These are phyloP conservation scores for Inga leiocalycina DNA, from an alignment of 306 rosid species.

Conservation along the genomic window DNA sequence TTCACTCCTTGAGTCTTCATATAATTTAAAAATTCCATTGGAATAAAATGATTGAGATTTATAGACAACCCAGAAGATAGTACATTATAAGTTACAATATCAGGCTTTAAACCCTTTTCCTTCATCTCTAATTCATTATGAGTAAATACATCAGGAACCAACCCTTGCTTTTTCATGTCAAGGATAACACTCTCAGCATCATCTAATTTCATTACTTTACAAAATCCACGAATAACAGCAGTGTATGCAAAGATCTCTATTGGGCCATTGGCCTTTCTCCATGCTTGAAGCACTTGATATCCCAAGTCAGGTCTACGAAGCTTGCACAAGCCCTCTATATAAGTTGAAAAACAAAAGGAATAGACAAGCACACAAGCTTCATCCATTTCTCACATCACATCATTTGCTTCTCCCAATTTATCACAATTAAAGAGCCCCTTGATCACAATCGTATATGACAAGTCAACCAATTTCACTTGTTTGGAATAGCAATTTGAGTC, in stretches of 20 bases:
- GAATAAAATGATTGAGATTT: too few species aligned
- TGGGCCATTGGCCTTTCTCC: neutral
- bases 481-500: too few species aligned
- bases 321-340: constrained; percentile 71
- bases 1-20: too few species aligned
- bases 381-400: constrained; percentile 69
- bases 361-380: constrained; percentile 48
- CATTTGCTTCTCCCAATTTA: constrained; percentile 46
- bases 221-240: constrained; percentile 69
- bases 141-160: constrained; percentile 50
- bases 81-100: too few species aligned
- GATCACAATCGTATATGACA: constrained; percentile 60
- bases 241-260: constrained; percentile 58
- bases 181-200: constrained; percentile 57
- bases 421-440: constrained; percentile 71
- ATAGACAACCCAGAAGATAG: too few species aligned
- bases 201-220: constrained; percentile 60
- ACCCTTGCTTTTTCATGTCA: constrained; percentile 67
- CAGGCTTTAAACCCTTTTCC: neutral
- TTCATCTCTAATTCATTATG: constrained; percentile 59
- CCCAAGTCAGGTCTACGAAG: too few species aligned
- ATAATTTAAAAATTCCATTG: too few species aligned
- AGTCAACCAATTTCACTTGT: too few species aligned
- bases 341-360: constrained; percentile 57
- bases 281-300: too few species aligned